Conservation (phyloP, 2,329 filamentous ascomycete genomes). For the Aspergillus sp. region DNA sequence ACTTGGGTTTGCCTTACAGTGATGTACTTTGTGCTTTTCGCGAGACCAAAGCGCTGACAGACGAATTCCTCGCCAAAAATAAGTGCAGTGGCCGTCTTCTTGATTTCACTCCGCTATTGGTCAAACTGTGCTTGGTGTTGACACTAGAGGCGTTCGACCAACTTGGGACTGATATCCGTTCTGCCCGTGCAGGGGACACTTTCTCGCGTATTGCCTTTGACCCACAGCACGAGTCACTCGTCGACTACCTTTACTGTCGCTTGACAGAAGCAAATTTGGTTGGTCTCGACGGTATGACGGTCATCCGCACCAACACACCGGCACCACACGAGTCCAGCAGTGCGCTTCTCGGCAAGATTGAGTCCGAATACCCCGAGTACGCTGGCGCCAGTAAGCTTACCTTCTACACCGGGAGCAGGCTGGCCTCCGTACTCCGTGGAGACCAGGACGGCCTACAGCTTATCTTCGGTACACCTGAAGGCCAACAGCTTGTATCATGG, state of each 20-base stretch:
- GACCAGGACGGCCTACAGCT: conserved; percentile 39
- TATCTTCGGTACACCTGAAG: conserved; percentile 40
- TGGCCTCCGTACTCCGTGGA: conserved; percentile 27
- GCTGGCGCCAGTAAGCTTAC: conserved; percentile 24
- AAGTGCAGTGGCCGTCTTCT: conserved; percentile 25
- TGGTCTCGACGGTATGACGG: conserved; percentile 21
- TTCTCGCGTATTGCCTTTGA: conserved; percentile 23
- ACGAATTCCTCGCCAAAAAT: conserved; percentile 28
- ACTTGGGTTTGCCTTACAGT: conserved; percentile 3
- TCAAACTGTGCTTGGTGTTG: conserved; percentile 23
- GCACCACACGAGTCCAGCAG: conserved; percentile 22
- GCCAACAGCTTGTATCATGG: conserved; percentile 34
- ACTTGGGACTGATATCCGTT: conserved; percentile 27
- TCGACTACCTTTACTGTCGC: conserved; percentile 35
- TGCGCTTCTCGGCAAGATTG: conserved; percentile 28
- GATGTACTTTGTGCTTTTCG: conserved; percentile 27
- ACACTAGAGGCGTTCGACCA: conserved; percentile 37
- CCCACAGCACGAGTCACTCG: conserved; percentile 29
- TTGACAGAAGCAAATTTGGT: conserved; percentile 35
- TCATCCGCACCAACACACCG: conserved; percentile 29
- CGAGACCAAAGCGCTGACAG: conserved; percentile 24
- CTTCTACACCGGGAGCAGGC: conserved; percentile 19
- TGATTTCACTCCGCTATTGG: conserved; percentile 25
- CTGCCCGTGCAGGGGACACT: conserved; percentile 20
- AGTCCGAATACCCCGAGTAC: conserved; percentile 26